Evolutionary conservation across 805 yeast species (phyloP), one percentile per base, ranked within the genome.

Genomic region (Cyberlindnera mycetangii): DNA sequence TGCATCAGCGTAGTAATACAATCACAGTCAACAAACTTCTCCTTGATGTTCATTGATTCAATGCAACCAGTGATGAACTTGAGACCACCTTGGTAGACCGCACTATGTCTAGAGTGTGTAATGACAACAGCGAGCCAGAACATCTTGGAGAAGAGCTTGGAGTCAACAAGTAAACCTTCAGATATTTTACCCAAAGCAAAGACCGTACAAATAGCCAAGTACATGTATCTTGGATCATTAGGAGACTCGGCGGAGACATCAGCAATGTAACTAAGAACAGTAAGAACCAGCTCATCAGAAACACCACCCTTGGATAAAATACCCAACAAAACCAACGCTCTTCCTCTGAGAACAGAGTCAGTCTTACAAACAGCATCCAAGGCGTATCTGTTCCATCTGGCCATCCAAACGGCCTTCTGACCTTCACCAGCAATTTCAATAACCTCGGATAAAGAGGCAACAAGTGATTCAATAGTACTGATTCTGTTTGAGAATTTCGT

Each of bases 241-340:
- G 62, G 39, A 18, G 53, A 53, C 42, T 65, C 68, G 8, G 57
- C 60, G 20, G 61, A 55, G 14, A 62, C 55, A n/a, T 59, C 61
- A 10, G 65, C 64, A 25, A 56, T 46, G 37, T 58, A 57, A 1
- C 68, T 63, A 7, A 64, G 43, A 8, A 75, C 61, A 28, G 65
- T 67, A 44, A 67, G 56, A 32, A 74, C 76, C 52, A 68, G 56
- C n/a, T 70, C 68, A 53, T 82, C 86, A 39, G 78, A 77, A 20
- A 84, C 75, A 21, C 88, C 89, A 11, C 70, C 65, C 48, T 76
- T 77, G 0, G 87, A 74, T 35, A 88, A 61, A 30, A 83, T 78
- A 32, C 96, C 93, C 15, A 86, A 70, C 6, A 85, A 75, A 50
- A 86, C 67, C 49, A 83, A 66, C 0, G 89, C 86, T 43, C 92